Evolutionary conservation across 2,329 filamentous ascomycete genomes (phyloP), one percentile per base, ranked within the genome.

Genomic region (Penicillium paneum): DNA sequence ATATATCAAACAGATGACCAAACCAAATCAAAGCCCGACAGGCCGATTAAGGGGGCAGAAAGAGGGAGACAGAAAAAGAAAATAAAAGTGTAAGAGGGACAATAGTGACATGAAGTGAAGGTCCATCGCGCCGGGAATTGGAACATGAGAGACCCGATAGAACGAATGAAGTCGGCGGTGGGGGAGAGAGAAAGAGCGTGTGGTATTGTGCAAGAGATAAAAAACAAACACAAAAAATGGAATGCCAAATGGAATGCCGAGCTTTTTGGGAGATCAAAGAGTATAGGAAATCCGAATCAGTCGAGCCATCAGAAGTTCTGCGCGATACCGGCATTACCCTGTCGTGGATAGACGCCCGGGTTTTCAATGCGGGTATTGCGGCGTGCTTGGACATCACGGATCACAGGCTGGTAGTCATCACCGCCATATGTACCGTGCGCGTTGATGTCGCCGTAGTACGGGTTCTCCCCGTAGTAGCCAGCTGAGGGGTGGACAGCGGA

Each of bases 291-390:
- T 43, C 49, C 39, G 56, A 48, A 42, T 43, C 83, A 24, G 24
- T 40, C 17, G 12, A 28, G 8, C 24, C 10, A 48, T 52, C 43
- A 97, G 67, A 99, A 99, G 74, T 99, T 99, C 76, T 97, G 94
- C 31, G 94, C 90, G 67, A 99, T 97, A 55, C 94, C 94, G 36
- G 90, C 90, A 66, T 90, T 96, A 32, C 84, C 85, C 78, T 96
- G 91, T 69, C 95, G 90, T 11, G 93, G 92, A 67, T 90, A 95
- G 59, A 94, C 89, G 41, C 89, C 84, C 2, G 91, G 88, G 70
- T 88, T 96, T 77, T 97, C 92, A 67, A 99, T 97, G 58, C 92
- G 85, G 12, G 94, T 97, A 76, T 97, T 97, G 62, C 94, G 85
- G 64, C 94, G 82, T 28, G 94, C 94, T 60, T 89, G 88, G 61